These are phyloP conservation scores for Yamagishiella unicocca DNA, from an alignment of 139 green algal species.

Conservation along the genomic window DNA sequence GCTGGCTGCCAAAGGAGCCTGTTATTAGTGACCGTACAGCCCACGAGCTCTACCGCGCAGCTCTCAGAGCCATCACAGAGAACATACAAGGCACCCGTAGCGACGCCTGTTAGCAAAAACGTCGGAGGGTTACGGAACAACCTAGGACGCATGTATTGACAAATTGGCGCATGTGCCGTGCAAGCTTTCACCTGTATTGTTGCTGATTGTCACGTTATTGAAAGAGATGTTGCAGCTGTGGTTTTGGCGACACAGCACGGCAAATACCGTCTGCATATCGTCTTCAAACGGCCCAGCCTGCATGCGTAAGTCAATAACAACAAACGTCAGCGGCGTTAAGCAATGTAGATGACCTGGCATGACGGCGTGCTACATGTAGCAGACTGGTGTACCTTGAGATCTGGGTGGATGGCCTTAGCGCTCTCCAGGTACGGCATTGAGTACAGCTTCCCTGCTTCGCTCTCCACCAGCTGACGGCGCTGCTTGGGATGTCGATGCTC, in stretches of 20 bases:
- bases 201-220: not conserved
- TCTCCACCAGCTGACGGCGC: not conserved
- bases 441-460: not conserved
- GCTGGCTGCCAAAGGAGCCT: constrained; percentile 16
- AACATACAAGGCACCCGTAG: not conserved
- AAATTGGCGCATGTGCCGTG: no score
- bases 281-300: constrained; percentile 25
- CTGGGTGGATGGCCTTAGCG: not conserved
- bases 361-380: no score
- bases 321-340: no score
- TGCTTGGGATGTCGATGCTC: no score
- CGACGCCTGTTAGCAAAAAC: constrained; percentile 1
- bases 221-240: not conserved
- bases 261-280: constrained; percentile 10
- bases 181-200: constrained; percentile 34
- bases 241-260: not conserved
- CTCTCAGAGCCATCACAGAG: not conserved
- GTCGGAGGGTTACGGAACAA: no score
- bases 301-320: no score
- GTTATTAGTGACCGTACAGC: not conserved
- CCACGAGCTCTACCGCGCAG: not conserved
- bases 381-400: not conserved
- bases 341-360: no score
- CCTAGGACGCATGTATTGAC: no score
- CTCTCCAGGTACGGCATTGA: not conserved